Evolutionary conservation across 306 rosid genomes (phyloP).

Genomic region (Acacia acuminata): DNA sequence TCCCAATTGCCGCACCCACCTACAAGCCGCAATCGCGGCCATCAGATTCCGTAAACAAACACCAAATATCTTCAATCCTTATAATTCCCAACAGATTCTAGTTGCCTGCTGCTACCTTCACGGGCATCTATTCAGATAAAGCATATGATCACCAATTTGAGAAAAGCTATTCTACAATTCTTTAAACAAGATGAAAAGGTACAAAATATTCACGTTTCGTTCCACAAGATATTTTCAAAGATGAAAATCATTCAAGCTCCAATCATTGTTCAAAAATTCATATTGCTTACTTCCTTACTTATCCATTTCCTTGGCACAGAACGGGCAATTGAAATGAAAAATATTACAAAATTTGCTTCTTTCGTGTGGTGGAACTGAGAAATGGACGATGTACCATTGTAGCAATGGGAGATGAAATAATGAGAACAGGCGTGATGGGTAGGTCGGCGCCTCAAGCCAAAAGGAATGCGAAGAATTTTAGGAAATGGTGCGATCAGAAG

Average conservation of each 20-base stretch:
- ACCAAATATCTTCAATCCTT: not conserved
- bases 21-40: conserved; percentile 73
- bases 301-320: conserved; percentile 11
- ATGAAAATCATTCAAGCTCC: not conserved
- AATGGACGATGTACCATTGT: conserved; percentile 30
- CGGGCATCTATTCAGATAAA: conserved; percentile 23
- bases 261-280: not conserved
- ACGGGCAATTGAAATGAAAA: not conserved
- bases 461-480: not conserved
- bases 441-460: not conserved
- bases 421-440: not conserved
- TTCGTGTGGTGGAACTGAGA: not conserved
- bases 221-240: not conserved
- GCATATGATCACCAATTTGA: not conserved
- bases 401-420: not conserved
- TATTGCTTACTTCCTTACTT: not conserved
- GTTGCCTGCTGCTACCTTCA: conserved; percentile 5
- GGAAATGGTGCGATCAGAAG: not conserved
- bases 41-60: conserved; percentile 46
- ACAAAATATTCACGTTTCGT: not conserved
- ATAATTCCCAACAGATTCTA: conserved; percentile 13
- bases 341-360: not conserved
- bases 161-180: not conserved
- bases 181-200: not conserved
- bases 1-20: conserved; percentile 49